Evolutionary conservation across 805 yeast genomes (phyloP).

Genomic region (Schizosaccharomyces cryophilus): DNA sequence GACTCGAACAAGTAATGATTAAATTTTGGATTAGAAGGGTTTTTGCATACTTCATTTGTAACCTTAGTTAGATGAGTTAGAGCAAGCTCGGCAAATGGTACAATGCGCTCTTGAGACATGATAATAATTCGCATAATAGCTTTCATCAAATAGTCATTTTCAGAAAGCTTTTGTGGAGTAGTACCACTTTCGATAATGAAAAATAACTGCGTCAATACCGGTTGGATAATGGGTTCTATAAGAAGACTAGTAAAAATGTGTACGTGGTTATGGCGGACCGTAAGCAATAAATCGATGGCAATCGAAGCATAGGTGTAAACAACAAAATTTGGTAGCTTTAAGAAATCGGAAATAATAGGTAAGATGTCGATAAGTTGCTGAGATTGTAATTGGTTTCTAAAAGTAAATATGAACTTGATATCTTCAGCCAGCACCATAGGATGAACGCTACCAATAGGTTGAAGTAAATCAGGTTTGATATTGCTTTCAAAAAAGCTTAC

Average conservation of each 20-base stretch:
- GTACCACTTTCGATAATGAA: slow-evolving; percentile 33
- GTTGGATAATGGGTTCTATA: slow-evolving; percentile 35
- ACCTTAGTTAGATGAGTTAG: slow-evolving; percentile 46
- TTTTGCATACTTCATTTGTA: slow-evolving; percentile 44
- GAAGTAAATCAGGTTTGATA: slow-evolving; percentile 60
- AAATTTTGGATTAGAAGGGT: slow-evolving; percentile 89
- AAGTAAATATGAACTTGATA: slow-evolving; percentile 65
- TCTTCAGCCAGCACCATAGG: slow-evolving; percentile 81
- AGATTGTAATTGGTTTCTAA: slow-evolving; percentile 80
- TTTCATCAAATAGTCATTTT: slow-evolving; percentile 75
- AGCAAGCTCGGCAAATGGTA: slow-evolving; percentile 16
- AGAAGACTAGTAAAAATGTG: slow-evolving; percentile 52
- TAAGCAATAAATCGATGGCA: slow-evolving; percentile 67
- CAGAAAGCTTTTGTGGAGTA: slow-evolving; percentile 77
- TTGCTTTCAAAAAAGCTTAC: slow-evolving; percentile 60
- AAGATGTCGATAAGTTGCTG: slow-evolving; percentile 56
- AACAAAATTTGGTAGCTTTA: slow-evolving; percentile 43
- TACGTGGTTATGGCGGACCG: slow-evolving; percentile 32
- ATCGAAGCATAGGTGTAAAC: slow-evolving; percentile 86
- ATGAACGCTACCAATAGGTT: slow-evolving; percentile 20
- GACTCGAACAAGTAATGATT: slow-evolving; percentile 80
- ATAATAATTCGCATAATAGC: slow-evolving; percentile 53
- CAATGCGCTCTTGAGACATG: slow-evolving; percentile 31
- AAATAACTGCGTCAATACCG: slow-evolving; percentile 41
- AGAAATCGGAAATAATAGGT: slow-evolving; percentile 51